Base-by-base conservation (phyloP, 768 basidiomycete genomes). In the Phylloporus arenicola region DNA sequence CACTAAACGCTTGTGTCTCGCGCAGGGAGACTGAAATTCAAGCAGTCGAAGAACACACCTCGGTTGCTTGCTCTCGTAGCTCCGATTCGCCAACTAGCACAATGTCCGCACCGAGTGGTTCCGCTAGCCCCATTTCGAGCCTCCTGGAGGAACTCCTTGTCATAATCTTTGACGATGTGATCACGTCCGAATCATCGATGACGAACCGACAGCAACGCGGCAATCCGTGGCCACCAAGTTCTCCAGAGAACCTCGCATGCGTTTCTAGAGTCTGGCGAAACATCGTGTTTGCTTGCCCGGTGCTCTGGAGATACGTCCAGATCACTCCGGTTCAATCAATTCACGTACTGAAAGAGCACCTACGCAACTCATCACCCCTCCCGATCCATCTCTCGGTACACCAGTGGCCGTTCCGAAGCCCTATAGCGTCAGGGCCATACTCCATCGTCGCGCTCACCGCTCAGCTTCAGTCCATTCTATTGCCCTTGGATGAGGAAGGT, bases 81-180 rank as follows among this genome's bases (percentile, higher is more conserved):
- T 30, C 40, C 19, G 25, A 6, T 4, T 17, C 46, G 13, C 25
- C 14, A 11, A 41, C 31, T 3, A 40, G 12, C 24, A 17, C 24
- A n/a, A 27, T 8, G 11, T 34, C 35, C 22, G n/a, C 29, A 7
- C 25, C 17, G 25, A 27, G 48, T 31, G 48, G 27, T 9, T 6
- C 6, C 25, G 25, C 46, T 38, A 30, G 57, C 30, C 53, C 47
- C 35, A 50, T 59, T 34, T 47, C 40, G 11, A 17, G 6, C 10
- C 50, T 61, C 34, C 11, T 59, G 1, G 60, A 59, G 34, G 60
- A 61, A 35, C 42, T 61, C n/a, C 57, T 61, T 20, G 6, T 60
- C 30, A 52, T 61, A n/a, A 49, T 61, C 41, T 50, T 63, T 44
- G 50, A 57, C 27, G 50, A 54, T 9, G 52, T 63, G 25, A 35